These are phyloP conservation scores for Tulasnella sp. DNA, from an alignment of 768 basidiomycete genomes.

Conservation along the genomic window DNA sequence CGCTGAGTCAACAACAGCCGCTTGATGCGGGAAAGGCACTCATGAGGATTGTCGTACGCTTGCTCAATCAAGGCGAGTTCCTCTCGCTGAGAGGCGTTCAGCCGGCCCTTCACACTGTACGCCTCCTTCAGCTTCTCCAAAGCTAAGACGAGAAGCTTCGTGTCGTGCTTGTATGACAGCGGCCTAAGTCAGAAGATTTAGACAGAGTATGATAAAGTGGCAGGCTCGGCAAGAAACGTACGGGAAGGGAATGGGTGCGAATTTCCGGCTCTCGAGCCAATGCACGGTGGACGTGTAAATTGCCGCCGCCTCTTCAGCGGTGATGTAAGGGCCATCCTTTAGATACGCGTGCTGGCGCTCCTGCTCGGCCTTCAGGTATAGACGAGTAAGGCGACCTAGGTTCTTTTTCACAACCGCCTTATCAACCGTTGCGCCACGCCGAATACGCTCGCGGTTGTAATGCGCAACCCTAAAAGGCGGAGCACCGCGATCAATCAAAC, in stretches of 20 bases:
- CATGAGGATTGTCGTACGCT: slow-evolving; percentile 98
- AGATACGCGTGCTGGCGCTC: slow-evolving; percentile 97
- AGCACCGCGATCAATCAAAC: neutral
- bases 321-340: slow-evolving; percentile 98
- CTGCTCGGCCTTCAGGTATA: slow-evolving; percentile 96
- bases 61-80: slow-evolving; percentile 97
- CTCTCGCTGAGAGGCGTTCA: slow-evolving; percentile 97
- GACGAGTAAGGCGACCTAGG: slow-evolving; percentile 89
- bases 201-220: no score
- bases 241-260: slow-evolving; percentile 98
- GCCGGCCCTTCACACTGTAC: slow-evolving; percentile 91
- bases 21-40: slow-evolving; percentile 97
- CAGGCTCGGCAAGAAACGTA: no score
- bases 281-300: slow-evolving; percentile 98
- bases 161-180: slow-evolving; percentile 97
- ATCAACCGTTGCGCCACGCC: slow-evolving; percentile 92
- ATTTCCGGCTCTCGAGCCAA: slow-evolving; percentile 97
- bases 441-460: slow-evolving; percentile 95
- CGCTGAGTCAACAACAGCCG: slow-evolving; percentile 92
- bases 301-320: slow-evolving; percentile 96
- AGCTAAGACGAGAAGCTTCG: slow-evolving; percentile 90
- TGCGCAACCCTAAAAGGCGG: slow-evolving; percentile 62
- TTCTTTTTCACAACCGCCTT: slow-evolving; percentile 99
- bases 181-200: slow-evolving; percentile 49
- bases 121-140: slow-evolving; percentile 98